Conservation (phyloP, 805 yeast genomes). For the Candida khao-thaluensis region DNA sequence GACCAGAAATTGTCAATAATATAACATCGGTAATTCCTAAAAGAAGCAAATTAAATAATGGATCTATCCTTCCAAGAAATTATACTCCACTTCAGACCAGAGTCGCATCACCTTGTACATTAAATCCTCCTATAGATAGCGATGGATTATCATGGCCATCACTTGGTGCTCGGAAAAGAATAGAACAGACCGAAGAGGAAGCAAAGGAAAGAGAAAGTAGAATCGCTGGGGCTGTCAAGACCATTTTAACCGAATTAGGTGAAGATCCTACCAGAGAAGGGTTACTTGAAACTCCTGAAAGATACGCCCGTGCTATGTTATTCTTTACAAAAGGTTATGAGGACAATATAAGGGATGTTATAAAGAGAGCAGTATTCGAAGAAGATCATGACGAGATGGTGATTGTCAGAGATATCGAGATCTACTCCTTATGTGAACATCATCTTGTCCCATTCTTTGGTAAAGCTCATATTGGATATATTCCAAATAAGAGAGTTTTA, state of each 20-base stretch:
- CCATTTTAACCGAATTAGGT: slow-evolving; percentile 79
- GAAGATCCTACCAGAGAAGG: slow-evolving; percentile 92
- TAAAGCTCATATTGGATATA: slow-evolving; percentile 96
- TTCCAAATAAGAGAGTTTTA: slow-evolving; percentile 88
- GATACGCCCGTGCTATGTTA: slow-evolving; percentile 96
- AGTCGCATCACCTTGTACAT: slow-evolving; percentile 79
- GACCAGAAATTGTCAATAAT: background rate
- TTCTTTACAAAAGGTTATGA: slow-evolving; percentile 96
- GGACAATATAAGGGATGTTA: slow-evolving; percentile 86
- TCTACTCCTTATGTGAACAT: slow-evolving; percentile 93
- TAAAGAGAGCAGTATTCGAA: slow-evolving; percentile 93
- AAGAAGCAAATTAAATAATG: slow-evolving; percentile 18
- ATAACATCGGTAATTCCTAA: slow-evolving; percentile 14
- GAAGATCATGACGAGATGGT: slow-evolving; percentile 99
- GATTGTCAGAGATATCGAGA: slow-evolving; percentile 90
- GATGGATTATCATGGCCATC: slow-evolving; percentile 97
- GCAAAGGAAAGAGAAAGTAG: slow-evolving; percentile 64
- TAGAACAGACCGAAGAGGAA: slow-evolving; percentile 68
- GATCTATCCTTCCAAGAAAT: background rate
- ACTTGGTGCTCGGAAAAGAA: slow-evolving; percentile 73
- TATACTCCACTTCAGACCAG: slow-evolving; percentile 68
- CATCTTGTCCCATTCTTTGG: slow-evolving; percentile 98
- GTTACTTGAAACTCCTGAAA: slow-evolving; percentile 85
- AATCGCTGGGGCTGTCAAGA: slow-evolving; percentile 81
- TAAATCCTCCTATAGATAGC: slow-evolving; percentile 81